phyloP scores from a whole-genome alignment of 805 yeast genomes.

The Naumovozyma baii region DNA sequence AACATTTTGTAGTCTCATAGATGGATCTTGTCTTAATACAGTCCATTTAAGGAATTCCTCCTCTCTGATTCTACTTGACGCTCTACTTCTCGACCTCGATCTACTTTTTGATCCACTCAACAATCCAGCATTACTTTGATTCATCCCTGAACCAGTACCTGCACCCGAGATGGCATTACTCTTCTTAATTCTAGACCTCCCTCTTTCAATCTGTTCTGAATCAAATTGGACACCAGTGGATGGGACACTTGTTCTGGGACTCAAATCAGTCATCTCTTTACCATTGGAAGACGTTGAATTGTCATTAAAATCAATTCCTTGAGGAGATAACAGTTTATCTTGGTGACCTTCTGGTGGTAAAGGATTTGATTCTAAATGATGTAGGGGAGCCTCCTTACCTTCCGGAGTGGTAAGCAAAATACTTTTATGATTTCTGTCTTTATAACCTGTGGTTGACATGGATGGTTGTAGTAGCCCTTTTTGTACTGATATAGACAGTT shows the following conservation, averaged over 20 bases:
- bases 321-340: background rate
- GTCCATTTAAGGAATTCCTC: slow-evolving; percentile 48
- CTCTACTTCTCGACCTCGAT: slow-evolving; percentile 27
- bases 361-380: background rate
- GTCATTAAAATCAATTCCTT: background rate
- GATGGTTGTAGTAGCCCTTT: too few relatives aligned
- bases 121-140: slow-evolving; percentile 5
- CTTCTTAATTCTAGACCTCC: slow-evolving; percentile 22
- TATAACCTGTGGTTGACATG: background rate
- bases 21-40: slow-evolving; percentile 65
- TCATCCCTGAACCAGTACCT: slow-evolving; percentile 1
- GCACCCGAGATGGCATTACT: slow-evolving; percentile 5
- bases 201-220: slow-evolving; percentile 23
- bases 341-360: background rate
- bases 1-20: slow-evolving; percentile 41
- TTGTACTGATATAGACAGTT: too few relatives aligned
- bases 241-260: background rate
- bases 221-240: slow-evolving; percentile 20
- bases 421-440: slow-evolving; percentile 9
- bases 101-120: slow-evolving; percentile 6
- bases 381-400: slow-evolving; percentile 9
- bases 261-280: background rate
- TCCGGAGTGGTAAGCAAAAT: slow-evolving; percentile 19
- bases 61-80: slow-evolving; percentile 18
- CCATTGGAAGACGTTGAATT: background rate